A percentile compares a stretch with the other conserved stretches of the same genome.
Evolutionary conservation across 2,329 filamentous ascomycete species (phyloP).

Genomic region (Cladosporium austrohemisphaericum): DNA sequence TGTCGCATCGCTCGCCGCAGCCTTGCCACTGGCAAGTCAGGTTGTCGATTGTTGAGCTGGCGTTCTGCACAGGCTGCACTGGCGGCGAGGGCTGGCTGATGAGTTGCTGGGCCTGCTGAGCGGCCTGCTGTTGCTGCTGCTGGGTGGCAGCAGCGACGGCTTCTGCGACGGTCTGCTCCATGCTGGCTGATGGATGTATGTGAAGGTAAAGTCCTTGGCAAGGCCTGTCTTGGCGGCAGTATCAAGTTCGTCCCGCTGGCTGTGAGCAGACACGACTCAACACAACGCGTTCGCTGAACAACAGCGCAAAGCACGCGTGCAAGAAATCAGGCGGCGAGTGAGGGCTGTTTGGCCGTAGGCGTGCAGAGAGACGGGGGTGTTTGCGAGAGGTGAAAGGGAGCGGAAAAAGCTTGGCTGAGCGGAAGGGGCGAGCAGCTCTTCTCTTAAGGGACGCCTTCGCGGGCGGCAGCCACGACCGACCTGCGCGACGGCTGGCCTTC

Average conservation of each 20-base stretch:
- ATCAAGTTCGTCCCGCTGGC: constrained; percentile 3
- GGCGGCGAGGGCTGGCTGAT: constrained; percentile 26
- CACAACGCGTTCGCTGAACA: not conserved
- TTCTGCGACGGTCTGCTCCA: constrained; percentile 6
- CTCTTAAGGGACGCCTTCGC: constrained; percentile 1
- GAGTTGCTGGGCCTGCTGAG: constrained; percentile 25
- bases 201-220: constrained; percentile 1
- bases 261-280: not conserved
- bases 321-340: not conserved
- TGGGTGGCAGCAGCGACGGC: constrained; percentile 6
- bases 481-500: not conserved
- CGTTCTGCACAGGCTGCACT: constrained; percentile 28
- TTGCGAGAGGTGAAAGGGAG: not conserved
- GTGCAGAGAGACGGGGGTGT: not conserved
- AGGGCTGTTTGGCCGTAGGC: not conserved
- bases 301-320: constrained; percentile 2
- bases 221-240: constrained; percentile 4
- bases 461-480: not conserved
- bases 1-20: constrained; percentile 57
- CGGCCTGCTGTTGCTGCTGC: constrained; percentile 23
- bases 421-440: not conserved
- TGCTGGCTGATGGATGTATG: not conserved
- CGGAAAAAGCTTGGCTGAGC: not conserved
- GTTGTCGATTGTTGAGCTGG: constrained; percentile 39
- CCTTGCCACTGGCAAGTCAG: constrained; percentile 60